These are phyloP conservation scores for Mycena vitilis DNA, from an alignment of 768 basidiomycete species.

Conservation along the genomic window DNA sequence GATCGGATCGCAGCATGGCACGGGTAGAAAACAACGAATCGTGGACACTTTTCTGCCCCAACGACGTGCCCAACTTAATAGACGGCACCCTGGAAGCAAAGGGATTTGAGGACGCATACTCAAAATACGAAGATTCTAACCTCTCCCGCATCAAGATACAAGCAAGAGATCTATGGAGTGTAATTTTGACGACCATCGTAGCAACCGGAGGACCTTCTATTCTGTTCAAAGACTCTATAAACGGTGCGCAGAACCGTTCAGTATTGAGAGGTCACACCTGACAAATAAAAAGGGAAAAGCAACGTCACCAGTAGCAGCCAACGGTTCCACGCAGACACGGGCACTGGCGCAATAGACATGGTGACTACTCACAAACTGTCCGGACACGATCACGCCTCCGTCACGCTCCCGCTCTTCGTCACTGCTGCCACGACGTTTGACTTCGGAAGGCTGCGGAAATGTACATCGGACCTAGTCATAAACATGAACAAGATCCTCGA, in stretches of 20 bases:
- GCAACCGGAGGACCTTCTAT: neutral
- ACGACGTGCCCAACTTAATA: neutral
- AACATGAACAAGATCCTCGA: neutral
- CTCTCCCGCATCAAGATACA: neutral
- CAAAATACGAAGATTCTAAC: neutral
- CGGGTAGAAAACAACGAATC: neutral
- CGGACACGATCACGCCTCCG: neutral
- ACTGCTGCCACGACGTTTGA: neutral
- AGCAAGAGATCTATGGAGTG: neutral
- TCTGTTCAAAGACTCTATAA: neutral
- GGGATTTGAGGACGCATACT: neutral
- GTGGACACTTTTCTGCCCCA: neutral
- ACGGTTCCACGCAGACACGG: neutral
- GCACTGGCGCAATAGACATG: neutral
- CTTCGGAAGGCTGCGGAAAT: neutral
- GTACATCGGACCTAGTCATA: neutral
- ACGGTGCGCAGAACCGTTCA: neutral
- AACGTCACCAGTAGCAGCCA: neutral
- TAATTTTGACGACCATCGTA: neutral
- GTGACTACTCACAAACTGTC: neutral
- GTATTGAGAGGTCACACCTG: no score
- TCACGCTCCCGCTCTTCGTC: neutral
- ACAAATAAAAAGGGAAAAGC: neutral
- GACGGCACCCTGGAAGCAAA: neutral
- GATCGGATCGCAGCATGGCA: constrained; percentile 2